Evolutionary conservation across 257 asterid species (phyloP), one percentile per base, ranked within the genome.

Genomic region (Eucommia ulmoides): DNA sequence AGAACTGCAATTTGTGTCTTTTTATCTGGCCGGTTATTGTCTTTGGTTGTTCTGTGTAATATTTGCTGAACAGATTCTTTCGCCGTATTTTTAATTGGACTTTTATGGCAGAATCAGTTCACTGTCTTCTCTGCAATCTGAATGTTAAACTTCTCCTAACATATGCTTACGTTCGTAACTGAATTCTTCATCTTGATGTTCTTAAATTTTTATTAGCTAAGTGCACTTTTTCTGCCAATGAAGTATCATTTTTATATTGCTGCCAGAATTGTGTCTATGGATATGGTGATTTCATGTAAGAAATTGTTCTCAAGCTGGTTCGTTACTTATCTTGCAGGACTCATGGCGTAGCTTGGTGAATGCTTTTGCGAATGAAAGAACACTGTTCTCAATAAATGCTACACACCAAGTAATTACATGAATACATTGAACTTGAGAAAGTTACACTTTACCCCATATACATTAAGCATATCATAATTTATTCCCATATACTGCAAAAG

Each of bases 261-360:
- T 29, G 38, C 12, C 11, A 10, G 44, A 35, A 35, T 2, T 3
- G 16, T 35, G 16, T 4, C n/a, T 35, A 14, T 15, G 16, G 44
- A 35, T 35, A 35, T 35, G 3, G 5, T 35, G 15, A 10, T n/a
- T 35, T 10, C 3, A 10, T 35, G 44, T 35, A 35, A 35, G 0
- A 9, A 35, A 3, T 29, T 23, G 7, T 19, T 23, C n/a, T 15
- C 24, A 8, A 45, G 21, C 38, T 47, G 50, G 52, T 3, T 23
- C 17, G 45, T 50, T 22, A 24, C 15, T 62, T 45, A 19, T 60
- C 59, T 22, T 71, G 71, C 77, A 89, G 98, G 91, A 83, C 17
- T 77, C 96, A 0, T 89, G 98, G 96, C 69, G 67, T 50, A 71
- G 67, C 53, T 64, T 89, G 42, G 96, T 84, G 3, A 78, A 75